Evolutionary conservation across 495 filamentous ascomycete genomes (phyloP), one percentile per base, ranked within the genome.

Genomic region (Aspergillus biplanus): DNA sequence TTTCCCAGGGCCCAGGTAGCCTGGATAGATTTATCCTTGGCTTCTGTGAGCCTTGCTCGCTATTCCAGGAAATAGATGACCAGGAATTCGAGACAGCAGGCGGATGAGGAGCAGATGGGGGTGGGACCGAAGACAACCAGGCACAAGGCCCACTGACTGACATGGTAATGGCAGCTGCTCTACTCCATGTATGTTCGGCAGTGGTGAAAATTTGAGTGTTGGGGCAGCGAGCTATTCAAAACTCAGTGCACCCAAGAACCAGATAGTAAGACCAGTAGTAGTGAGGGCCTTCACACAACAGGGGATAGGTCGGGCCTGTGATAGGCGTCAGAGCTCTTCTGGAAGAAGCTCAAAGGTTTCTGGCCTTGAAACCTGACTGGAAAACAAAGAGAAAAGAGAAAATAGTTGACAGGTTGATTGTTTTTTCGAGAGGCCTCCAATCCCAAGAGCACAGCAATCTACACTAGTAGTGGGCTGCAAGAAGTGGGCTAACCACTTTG

Each of bases 131-230:
- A 52, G 77, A 69, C 62, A 77, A 62, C 77, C 77, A 80, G 62
- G 75, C 72, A 69, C 77, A 80, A 66, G 75, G 73, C 55, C 77
- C 75, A 63, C 72, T 74, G 71, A 76, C 67, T 71, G 77, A 80
- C 77, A 80, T 80, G 71, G 63, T 78, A 72, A 69, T 65, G 58
- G 35, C 48, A 55, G 59, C 18, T 33, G 42, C 27, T 55, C 39
- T 68, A 65, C 49, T 65, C 66, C 69, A 70, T 70, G 52, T 44
- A 70, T 18, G 15, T 57, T 59, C 39, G 7, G 18, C 16, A 63
- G 34, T 21, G 57, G 12, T 15, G 31, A 12, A 12, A 44, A 52
- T 37, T 39, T 13, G 12, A 58, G 47, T 9, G 21, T n/a, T 42
- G 48, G 18, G 39, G 35, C 33, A 54, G 32, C 53, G 50, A 53